Evolutionary conservation across 2,329 filamentous ascomycete species (phyloP), one percentile per base, ranked within the genome.

Genomic region (Monilinia laxa): DNA sequence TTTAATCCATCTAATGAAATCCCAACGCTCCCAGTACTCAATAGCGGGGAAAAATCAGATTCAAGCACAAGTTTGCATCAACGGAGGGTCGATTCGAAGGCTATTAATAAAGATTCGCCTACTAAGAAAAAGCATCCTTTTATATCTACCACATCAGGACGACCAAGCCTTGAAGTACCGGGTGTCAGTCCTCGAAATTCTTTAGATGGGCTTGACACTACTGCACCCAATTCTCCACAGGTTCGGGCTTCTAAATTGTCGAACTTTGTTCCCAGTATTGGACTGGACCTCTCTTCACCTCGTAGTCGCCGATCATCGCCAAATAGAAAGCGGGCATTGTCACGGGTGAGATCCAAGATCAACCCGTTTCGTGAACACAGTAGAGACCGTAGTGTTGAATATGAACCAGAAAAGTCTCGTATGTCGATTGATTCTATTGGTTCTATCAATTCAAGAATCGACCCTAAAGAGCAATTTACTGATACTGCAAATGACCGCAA

Each of bases 231-330:
- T 62, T 76, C 76, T 40, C 75, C 75, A 16, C 67, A 73, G 53
- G 45, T 67, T 1, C 72, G 68, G 64, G 69, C 73, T 20, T 65
- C 66, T 11, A 73, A 65, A 45, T 28, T 69, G 9, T 51, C 68
- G 20, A 70, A 73, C 67, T 77, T 79, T 1, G 81, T 84, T 62
- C 85, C 86, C 4, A 83, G 83, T 16, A 84, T 88, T 68, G 84
- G 84, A 28, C 82, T 85, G 70, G 87, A 90, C 66, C 76, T 90
- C 11, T 90, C 89, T 4, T 84, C 87, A 1, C 80, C 83, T 4
- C 81, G 81, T 10, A 92, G 88, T 72, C 84, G 89, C 31, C 82
- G 85, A 1, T 80, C 81, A 2, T 92, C 90, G 9, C 89, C 90
- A 40, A 79, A 81, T 0, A 84, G 87, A 62, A 89, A 59, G 51